These are phyloP conservation scores for Aspergillus kassunensis DNA, from an alignment of 495 filamentous ascomycete species.

Conservation along the genomic window DNA sequence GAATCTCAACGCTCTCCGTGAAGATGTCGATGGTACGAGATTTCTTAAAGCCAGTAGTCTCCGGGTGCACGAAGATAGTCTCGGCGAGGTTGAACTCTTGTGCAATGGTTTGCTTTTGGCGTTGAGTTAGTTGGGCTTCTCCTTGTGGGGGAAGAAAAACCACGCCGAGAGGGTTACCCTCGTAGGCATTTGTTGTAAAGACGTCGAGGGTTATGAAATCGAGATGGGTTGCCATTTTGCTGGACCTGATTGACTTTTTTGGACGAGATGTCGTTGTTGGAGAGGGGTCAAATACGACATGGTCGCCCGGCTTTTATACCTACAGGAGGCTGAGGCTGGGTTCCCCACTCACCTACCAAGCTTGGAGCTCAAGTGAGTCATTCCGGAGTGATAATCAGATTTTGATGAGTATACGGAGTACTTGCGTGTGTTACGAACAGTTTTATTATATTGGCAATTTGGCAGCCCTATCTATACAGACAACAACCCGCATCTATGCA, in stretches of 20 bases:
- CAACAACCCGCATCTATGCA: neutral
- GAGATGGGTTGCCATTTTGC: constrained; percentile 24
- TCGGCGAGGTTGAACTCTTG: constrained; percentile 83
- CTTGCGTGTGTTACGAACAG: no score
- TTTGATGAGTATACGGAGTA: no score
- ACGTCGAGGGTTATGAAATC: constrained; percentile 41
- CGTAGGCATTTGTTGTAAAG: constrained; percentile 38
- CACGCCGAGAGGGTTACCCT: constrained; percentile 39
- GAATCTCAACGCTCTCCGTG: constrained; percentile 56
- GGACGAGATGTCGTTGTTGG: no score
- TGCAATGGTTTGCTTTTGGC: constrained; percentile 53
- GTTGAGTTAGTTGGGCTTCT: constrained; percentile 24
- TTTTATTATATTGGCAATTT: no score
- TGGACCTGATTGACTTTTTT: neutral
- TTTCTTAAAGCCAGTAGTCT: neutral
- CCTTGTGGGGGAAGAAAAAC: constrained; percentile 33
- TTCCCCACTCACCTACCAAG: no score
- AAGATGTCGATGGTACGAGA: constrained; percentile 67
- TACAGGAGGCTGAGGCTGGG: no score
- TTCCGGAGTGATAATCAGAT: no score
- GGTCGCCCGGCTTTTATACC: no score
- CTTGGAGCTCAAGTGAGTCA: no score
- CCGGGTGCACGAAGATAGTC: constrained; percentile 68
- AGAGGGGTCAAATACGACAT: no score
- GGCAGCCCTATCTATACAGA: neutral